Evolutionary conservation across 1,284 basidiomycete species (phyloP).

Genomic region (Peniophora sp.): DNA sequence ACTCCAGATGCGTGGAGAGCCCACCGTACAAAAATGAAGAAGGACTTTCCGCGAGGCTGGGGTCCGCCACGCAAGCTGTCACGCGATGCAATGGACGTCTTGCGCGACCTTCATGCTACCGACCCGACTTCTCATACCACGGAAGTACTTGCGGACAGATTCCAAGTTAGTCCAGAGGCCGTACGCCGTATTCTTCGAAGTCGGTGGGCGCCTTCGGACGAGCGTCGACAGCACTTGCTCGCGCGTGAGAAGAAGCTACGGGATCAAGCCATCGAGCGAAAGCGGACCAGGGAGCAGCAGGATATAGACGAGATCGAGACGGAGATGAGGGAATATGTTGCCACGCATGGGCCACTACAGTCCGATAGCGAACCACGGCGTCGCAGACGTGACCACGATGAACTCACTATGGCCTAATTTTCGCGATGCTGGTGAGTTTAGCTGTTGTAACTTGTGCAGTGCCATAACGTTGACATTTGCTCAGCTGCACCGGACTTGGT

Average conservation of each 20-base stretch:
- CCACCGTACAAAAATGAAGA: constrained; percentile 54
- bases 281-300: constrained; percentile 11
- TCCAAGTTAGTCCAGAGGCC: constrained; percentile 82
- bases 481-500: no score
- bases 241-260: constrained; percentile 49
- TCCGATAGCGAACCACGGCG: not conserved
- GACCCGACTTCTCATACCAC: constrained; percentile 69
- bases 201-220: constrained; percentile 64
- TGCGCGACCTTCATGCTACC: constrained; percentile 64
- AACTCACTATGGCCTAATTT: not conserved
- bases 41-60: constrained; percentile 75
- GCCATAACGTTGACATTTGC: no score
- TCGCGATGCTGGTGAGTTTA: no score
- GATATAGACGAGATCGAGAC: not conserved
- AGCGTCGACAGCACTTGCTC: constrained; percentile 44
- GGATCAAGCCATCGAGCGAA: constrained; percentile 32
- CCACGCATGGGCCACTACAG: not conserved
- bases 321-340: not conserved
- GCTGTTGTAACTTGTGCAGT: no score
- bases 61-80: constrained; percentile 80
- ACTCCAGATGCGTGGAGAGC: constrained; percentile 44
- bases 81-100: constrained; percentile 84
- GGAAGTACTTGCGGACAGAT: constrained; percentile 67
- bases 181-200: constrained; percentile 79
- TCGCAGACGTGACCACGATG: not conserved